Percentiles rank a stretch among this genome's conserved stretches.
Evolutionary conservation across 371 early-diverging fungal genomes (phyloP).

Genomic region (Actinomortierella wolfii): DNA sequence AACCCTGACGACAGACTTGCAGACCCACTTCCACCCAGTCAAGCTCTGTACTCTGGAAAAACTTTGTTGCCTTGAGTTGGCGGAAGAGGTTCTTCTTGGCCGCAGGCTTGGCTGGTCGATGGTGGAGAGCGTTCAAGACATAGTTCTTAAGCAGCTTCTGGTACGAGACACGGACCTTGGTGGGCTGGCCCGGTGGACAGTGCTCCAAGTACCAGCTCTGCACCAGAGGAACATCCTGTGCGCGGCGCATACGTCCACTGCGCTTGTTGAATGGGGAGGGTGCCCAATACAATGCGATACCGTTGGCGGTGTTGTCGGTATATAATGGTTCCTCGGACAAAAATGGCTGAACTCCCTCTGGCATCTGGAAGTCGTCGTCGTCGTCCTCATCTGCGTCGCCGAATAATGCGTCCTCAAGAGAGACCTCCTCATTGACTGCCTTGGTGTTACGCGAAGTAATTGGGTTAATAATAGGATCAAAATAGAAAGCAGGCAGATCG

Average conservation of each 20-base stretch:
- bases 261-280: slow-evolving; percentile 97
- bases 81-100: slow-evolving; percentile 94
- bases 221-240: slow-evolving; percentile 94
- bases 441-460: slow-evolving; percentile 82
- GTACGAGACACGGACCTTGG: slow-evolving; percentile 97
- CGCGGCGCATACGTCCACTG: slow-evolving; percentile 91
- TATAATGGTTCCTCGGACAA: slow-evolving; percentile 78
- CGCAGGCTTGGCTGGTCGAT: slow-evolving; percentile 86
- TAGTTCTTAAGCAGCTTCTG: slow-evolving; percentile 92
- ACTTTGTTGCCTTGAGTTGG: slow-evolving; percentile 95
- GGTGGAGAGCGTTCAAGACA: slow-evolving; percentile 87
- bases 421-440: slow-evolving; percentile 53
- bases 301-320: slow-evolving; percentile 92
- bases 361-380: slow-evolving; percentile 76
- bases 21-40: slow-evolving; percentile 99
- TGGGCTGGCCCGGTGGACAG: slow-evolving; percentile 91
- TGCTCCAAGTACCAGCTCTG: slow-evolving; percentile 98
- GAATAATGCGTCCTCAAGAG: slow-evolving; percentile 90
- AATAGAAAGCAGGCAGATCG: slow-evolving; percentile 96
- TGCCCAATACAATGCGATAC: slow-evolving; percentile 95
- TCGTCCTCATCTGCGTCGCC: slow-evolving; percentile 76
- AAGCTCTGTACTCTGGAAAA: slow-evolving; percentile 97
- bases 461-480: slow-evolving; percentile 96
- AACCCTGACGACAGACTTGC: slow-evolving; percentile 97
- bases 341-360: slow-evolving; percentile 84